phyloP scores from a whole-genome alignment of 306 rosid genomes.

The Cucurbita pepo region DNA sequence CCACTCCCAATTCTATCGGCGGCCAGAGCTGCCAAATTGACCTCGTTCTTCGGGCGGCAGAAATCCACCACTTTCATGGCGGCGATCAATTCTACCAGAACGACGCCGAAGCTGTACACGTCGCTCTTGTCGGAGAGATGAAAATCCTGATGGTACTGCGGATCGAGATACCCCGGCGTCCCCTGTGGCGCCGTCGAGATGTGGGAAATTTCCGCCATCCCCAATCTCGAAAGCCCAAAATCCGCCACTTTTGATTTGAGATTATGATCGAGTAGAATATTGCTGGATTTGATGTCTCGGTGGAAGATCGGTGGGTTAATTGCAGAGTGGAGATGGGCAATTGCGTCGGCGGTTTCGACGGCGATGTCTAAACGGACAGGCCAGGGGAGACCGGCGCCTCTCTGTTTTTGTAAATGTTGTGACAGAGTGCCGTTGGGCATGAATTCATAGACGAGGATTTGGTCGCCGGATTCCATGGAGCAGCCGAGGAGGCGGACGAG shows the following conservation, averaged over 20 bases:
- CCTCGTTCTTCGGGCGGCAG: constrained; percentile 56
- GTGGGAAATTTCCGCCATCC: constrained; percentile 61
- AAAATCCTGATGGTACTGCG: constrained; percentile 85
- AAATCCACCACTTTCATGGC: constrained; percentile 78
- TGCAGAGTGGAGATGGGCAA: constrained; percentile 70
- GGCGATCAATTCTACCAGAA: constrained; percentile 70
- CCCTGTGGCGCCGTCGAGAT: constrained; percentile 95
- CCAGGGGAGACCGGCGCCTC: constrained; percentile 80
- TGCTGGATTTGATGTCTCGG: constrained; percentile 82
- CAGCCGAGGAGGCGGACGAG: constrained; percentile 77
- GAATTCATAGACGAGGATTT: constrained; percentile 78
- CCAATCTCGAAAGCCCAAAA: constrained; percentile 87
- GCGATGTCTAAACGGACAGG: constrained; percentile 52
- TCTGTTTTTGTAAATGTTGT: constrained; percentile 70
- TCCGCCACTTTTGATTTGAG: constrained; percentile 76
- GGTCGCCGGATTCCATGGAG: constrained; percentile 61
- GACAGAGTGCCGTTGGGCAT: constrained; percentile 79
- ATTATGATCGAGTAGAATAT: constrained; percentile 54
- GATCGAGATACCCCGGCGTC: constrained; percentile 91
- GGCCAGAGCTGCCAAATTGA: constrained; percentile 61
- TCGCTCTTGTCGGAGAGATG: constrained; percentile 92
- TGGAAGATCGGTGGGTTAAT: constrained; percentile 71
- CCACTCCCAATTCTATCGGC: constrained; percentile 58
- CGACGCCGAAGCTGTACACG: constrained; percentile 88
- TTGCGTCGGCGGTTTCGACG: constrained; percentile 78